Evolutionary conservation across 2,329 filamentous ascomycete species (phyloP).

Genomic region (Botrytis cinerea): DNA sequence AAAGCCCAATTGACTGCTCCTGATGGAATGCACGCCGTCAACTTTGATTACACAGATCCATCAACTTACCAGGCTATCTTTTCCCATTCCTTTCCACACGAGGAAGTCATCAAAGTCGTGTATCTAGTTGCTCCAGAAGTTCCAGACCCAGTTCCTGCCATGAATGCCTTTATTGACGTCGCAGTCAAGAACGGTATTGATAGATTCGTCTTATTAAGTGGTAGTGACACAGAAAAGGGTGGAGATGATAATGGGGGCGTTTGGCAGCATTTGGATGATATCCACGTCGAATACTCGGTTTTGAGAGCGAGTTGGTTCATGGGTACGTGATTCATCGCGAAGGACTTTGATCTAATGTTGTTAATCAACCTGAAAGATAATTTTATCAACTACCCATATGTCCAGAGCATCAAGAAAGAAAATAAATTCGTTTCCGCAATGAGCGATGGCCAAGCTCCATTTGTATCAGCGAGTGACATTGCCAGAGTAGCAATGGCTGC

Average conservation of each 20-base stretch:
- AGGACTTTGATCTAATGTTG: neutral
- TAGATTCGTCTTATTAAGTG: neutral
- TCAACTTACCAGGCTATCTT: conserved; percentile 1
- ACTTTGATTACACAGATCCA: conserved; percentile 5
- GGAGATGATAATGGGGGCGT: neutral
- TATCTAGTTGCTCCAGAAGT: conserved; percentile 12
- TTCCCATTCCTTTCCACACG: neutral
- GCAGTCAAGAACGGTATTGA: neutral
- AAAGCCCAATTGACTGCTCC: neutral
- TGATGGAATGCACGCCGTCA: neutral
- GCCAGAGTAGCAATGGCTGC: conserved; percentile 1
- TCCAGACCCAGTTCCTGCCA: neutral
- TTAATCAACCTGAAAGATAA: neutral
- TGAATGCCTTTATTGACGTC: conserved; percentile 15
- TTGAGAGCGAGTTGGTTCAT: conserved; percentile 7
- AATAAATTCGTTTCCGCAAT: neutral
- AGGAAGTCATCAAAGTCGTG: neutral
- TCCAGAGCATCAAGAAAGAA: neutral
- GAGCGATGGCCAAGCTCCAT: neutral
- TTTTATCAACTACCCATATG: neutral
- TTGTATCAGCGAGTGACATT: neutral
- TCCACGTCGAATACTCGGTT: conserved; percentile 1
- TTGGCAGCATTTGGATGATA: conserved; percentile 14
- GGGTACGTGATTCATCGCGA: neutral
- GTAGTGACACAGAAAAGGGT: neutral